These are phyloP conservation scores for Meripilus lineatus DNA, from an alignment of 1,284 basidiomycete genomes.

Conservation along the genomic window DNA sequence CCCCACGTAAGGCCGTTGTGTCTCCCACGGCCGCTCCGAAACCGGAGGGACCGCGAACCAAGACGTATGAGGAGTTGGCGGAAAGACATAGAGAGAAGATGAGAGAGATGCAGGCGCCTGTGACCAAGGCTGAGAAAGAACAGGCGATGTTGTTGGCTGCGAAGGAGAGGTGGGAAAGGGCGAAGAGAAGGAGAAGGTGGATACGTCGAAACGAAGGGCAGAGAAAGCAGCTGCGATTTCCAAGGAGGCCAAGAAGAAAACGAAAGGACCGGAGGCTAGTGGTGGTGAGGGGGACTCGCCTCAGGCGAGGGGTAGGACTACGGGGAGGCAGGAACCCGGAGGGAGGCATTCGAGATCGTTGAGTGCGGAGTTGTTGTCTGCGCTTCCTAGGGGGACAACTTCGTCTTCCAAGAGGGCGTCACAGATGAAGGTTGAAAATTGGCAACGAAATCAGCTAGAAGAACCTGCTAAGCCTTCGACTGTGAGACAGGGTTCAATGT, in stretches of 20 bases:
- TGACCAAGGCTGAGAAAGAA: conserved; percentile 69
- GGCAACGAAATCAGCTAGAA: conserved; percentile 67
- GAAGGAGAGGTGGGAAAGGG: conserved; percentile 71
- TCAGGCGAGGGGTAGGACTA: no score
- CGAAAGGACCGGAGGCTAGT: no score
- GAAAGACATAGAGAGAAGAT: conserved; percentile 81
- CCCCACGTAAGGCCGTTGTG: conserved; percentile 45
- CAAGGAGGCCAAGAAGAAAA: conserved; percentile 40
- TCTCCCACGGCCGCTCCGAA: conserved; percentile 32
- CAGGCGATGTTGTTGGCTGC: conserved; percentile 65
- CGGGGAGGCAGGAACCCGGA: conserved; percentile 29
- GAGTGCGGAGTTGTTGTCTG: conserved; percentile 56
- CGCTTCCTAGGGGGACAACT: conserved; percentile 28
- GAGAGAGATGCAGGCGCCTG: conserved; percentile 65
- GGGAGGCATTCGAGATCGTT: conserved; percentile 44
- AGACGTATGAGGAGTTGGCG: conserved; percentile 75
- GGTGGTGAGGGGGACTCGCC: no score
- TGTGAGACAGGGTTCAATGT: conserved; percentile 24
- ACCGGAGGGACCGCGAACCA: conserved; percentile 44
- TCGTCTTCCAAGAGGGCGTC: conserved; percentile 59
- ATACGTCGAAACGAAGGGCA: conserved; percentile 61
- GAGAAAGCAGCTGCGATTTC: conserved; percentile 57
- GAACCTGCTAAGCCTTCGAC: conserved; percentile 27
- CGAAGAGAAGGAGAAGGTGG: conserved; percentile 65
- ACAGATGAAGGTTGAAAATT: conserved; percentile 76